phyloP scores from a whole-genome alignment of 331 rosid species.

The Prunus yedoensis region DNA sequence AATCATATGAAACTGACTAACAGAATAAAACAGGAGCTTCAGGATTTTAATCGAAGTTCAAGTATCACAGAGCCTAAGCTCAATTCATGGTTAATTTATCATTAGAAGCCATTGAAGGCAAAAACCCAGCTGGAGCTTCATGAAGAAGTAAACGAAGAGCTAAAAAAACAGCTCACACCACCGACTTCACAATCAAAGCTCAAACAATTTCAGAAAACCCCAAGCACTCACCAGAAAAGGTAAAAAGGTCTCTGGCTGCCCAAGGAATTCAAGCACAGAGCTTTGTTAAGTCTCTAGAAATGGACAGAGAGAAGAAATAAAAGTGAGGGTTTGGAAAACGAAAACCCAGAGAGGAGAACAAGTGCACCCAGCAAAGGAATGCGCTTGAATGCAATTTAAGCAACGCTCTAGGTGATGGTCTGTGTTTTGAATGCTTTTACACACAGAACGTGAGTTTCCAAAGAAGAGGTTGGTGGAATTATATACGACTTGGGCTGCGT shows the following conservation, averaged over 20 bases:
- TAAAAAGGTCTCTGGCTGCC: no score
- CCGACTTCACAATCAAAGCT: background rate
- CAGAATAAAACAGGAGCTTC: background rate
- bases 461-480: background rate
- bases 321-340: background rate
- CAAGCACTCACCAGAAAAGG: background rate
- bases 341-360: background rate
- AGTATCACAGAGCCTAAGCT: background rate
- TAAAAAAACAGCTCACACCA: background rate
- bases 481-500: slow-evolving; percentile 30
- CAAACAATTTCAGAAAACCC: background rate
- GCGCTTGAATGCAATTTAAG: background rate
- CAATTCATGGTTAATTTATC: background rate
- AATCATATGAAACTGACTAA: background rate
- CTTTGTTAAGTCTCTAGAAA: background rate
- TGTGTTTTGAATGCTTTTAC: background rate
- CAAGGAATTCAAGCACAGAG: background rate
- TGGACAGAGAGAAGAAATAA: background rate
- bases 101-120: background rate
- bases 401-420: background rate
- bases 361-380: background rate
- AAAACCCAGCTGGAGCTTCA: background rate
- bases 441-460: background rate
- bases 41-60: background rate
- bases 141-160: background rate